A percentile compares a stretch with the other conserved stretches of the same genome.
These are phyloP conservation scores for Coffea canephora DNA, from an alignment of 257 asterid species.

Conservation along the genomic window DNA sequence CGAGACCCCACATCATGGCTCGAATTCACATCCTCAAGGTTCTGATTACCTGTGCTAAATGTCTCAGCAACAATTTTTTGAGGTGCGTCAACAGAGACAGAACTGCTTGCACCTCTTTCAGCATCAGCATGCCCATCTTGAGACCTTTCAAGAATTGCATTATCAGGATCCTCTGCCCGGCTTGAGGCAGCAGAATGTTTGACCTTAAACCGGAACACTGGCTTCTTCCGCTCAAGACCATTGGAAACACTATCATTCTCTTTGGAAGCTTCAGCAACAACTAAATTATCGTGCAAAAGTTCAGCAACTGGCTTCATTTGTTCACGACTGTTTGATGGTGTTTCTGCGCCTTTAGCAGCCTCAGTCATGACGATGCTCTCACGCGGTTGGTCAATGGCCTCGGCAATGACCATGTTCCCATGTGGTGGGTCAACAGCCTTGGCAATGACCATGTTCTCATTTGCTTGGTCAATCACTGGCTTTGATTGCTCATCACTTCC, in stretches of 20 bases:
- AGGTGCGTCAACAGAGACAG: slow-evolving; percentile 84
- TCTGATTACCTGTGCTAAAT: slow-evolving; percentile 60
- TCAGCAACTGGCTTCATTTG: slow-evolving; percentile 26
- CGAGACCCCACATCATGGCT: slow-evolving; percentile 92
- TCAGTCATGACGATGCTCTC: slow-evolving; percentile 25
- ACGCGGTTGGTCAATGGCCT: slow-evolving; percentile 27
- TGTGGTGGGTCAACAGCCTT: slow-evolving; percentile 20
- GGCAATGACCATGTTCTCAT: background rate
- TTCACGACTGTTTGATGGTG: slow-evolving; percentile 15
- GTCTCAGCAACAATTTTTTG: slow-evolving; percentile 49
- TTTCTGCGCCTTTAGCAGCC: slow-evolving; percentile 31
- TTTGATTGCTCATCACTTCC: slow-evolving; percentile 18
- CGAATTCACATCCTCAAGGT: slow-evolving; percentile 74
- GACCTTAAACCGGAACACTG: slow-evolving; percentile 73
- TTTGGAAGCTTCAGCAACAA: slow-evolving; percentile 37
- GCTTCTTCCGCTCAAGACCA: slow-evolving; percentile 62
- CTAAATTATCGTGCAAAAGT: slow-evolving; percentile 28
- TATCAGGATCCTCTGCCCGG: slow-evolving; percentile 53
- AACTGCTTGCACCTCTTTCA: slow-evolving; percentile 84
- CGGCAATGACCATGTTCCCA: slow-evolving; percentile 23
- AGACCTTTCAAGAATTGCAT: slow-evolving; percentile 34
- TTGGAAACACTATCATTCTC: slow-evolving; percentile 58
- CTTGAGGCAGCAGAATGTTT: slow-evolving; percentile 66
- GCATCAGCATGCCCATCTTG: slow-evolving; percentile 43
- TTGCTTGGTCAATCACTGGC: slow-evolving; percentile 13